These are phyloP conservation scores for Gleditsia sinensis DNA, from an alignment of 306 rosid genomes.

Conservation along the genomic window DNA sequence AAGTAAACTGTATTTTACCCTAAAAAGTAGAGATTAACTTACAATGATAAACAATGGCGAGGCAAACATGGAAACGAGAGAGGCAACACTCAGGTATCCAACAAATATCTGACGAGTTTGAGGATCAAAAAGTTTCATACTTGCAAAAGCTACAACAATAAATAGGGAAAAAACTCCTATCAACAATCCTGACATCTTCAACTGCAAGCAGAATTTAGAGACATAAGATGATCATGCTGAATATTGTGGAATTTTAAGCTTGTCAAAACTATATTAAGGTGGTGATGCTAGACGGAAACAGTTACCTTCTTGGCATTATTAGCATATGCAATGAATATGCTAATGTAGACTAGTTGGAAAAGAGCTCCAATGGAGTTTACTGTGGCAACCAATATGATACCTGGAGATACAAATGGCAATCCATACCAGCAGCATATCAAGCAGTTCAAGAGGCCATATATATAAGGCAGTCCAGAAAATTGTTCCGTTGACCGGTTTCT, in stretches of 20 bases:
- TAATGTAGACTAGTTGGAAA: slow-evolving; percentile 41
- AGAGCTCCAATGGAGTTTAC: slow-evolving; percentile 49
- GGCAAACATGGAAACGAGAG: slow-evolving; percentile 53
- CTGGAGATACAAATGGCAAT: slow-evolving; percentile 30
- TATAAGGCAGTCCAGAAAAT: slow-evolving; percentile 49
- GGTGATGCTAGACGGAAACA: background rate
- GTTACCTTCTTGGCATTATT: slow-evolving; percentile 31
- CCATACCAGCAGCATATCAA: slow-evolving; percentile 51
- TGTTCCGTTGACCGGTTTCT: slow-evolving; percentile 48
- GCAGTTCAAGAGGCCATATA: slow-evolving; percentile 46
- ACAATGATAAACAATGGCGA: no score
- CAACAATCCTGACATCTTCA: slow-evolving; percentile 42
- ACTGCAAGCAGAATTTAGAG: slow-evolving; percentile 30
- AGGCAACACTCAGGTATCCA: slow-evolving; percentile 40
- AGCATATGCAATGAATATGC: slow-evolving; percentile 33
- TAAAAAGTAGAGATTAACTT: no score
- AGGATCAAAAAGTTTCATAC: slow-evolving; percentile 30
- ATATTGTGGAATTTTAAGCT: background rate
- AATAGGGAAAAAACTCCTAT: slow-evolving; percentile 29
- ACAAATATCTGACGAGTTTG: slow-evolving; percentile 32
- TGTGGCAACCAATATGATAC: slow-evolving; percentile 42
- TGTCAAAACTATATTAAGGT: background rate
- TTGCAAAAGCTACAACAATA: slow-evolving; percentile 22
- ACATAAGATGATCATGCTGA: background rate
- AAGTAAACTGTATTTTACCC: no score